phyloP scores from a whole-genome alignment of 202 grass and related monocot genomes.

The Saccharum hybrid region DNA sequence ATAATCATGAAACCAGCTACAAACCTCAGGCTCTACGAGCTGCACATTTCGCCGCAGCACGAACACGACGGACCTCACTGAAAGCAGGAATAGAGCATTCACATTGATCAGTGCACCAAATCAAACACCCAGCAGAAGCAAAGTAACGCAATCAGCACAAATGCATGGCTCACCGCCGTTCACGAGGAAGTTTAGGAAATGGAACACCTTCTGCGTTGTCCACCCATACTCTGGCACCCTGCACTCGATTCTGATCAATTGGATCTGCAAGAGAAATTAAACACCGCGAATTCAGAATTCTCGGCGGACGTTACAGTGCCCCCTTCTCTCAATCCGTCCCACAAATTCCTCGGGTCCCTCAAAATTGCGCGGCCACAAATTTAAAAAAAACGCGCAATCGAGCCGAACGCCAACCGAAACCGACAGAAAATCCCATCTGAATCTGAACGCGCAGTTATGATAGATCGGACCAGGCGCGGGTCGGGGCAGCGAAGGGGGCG shows the following conservation, averaged over 20 bases:
- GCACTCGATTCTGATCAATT: constrained; percentile 93
- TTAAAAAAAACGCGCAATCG: neutral
- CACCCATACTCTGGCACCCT: constrained; percentile 93
- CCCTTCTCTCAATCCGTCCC: neutral
- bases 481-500: neutral
- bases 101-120: constrained; percentile 22
- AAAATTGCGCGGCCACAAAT: neutral
- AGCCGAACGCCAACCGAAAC: neutral
- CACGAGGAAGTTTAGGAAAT: constrained; percentile 92
- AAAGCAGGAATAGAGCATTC: constrained; percentile 11
- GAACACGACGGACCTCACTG: constrained; percentile 76
- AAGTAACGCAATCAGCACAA: constrained; percentile 7
- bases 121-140: neutral
- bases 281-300: neutral
- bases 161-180: constrained; percentile 67
- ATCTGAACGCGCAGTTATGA: constrained; percentile 10
- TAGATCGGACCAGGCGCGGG: constrained; percentile 24
- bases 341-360: neutral
- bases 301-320: neutral
- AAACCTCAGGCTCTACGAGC: constrained; percentile 74
- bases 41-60: constrained; percentile 71
- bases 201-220: constrained; percentile 99
- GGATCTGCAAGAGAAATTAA: constrained; percentile 57
- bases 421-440: neutral
- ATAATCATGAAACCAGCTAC: constrained; percentile 17